Evolutionary conservation across 306 rosid genomes (phyloP).

Genomic region (Argentina anserina): DNA sequence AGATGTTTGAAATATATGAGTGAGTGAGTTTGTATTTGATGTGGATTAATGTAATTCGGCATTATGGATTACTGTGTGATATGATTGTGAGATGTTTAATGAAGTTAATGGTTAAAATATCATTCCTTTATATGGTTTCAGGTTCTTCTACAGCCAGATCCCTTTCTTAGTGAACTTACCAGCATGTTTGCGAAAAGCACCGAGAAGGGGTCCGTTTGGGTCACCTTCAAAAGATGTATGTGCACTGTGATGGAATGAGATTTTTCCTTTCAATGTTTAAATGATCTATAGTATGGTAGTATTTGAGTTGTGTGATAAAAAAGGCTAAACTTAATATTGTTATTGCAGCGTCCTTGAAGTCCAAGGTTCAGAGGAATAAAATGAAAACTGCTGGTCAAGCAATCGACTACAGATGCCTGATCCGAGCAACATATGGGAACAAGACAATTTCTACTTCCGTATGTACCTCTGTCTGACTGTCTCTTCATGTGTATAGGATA

Average conservation of each 20-base stretch:
- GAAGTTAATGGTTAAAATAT: background rate
- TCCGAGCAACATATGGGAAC: conserved; percentile 92
- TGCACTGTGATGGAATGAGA: background rate
- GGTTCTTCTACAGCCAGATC: conserved; percentile 87
- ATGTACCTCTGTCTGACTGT: conserved; percentile 23
- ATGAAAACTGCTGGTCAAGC: conserved; percentile 54
- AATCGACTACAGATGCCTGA: conserved; percentile 77
- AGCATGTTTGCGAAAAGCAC: conserved; percentile 83
- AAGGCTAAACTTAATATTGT: conserved; percentile 14
- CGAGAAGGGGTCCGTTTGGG: conserved; percentile 92
- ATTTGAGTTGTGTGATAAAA: conserved; percentile 1
- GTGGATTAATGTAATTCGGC: background rate
- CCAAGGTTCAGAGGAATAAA: conserved; percentile 71
- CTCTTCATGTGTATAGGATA: background rate
- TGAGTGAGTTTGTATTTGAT: background rate
- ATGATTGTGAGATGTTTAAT: background rate
- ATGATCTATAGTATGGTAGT: background rate
- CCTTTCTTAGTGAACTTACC: conserved; percentile 93
- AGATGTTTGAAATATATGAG: background rate
- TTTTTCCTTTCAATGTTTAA: conserved; percentile 3
- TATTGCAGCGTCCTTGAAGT: conserved; percentile 69
- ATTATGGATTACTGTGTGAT: background rate
- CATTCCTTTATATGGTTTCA: conserved; percentile 19
- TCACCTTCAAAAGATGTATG: conserved; percentile 91
- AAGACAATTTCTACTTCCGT: conserved; percentile 88